Evolutionary conservation across 176 grass and related monocot species (phyloP), one percentile per base, ranked within the genome.

Genomic region (Triticum timopheevii): DNA sequence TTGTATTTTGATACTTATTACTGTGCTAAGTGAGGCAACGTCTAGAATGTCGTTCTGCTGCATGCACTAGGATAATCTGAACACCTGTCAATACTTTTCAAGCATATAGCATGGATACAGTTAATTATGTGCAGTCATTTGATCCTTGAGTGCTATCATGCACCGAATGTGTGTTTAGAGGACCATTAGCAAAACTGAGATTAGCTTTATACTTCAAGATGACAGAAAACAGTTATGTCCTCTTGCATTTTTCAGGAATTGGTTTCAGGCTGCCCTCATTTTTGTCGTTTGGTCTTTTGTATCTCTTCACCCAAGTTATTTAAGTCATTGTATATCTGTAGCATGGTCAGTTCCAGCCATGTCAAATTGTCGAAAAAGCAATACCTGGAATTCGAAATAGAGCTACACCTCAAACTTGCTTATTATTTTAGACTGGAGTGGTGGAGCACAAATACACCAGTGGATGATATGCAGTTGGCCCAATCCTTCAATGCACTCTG

Each of bases 261-360:
- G 0, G 74, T 13, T 89, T 28, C 76, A 85, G 67, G 2, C 44
- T 47, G n/a, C 34, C 69, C 24, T 63, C 50, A 20, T 22, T 20
- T 23, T 52, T 79, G 16, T 39, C 8, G 11, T 28, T 28, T 49
- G 65, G 17, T 65, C 4, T 56, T 42, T 30, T 68, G 44, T 39
- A 27, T 59, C 23, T 33, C 7, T 87, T 82, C 11, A 12, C 40
- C 12, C 1, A 3, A 65, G 15, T 35, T 66, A 77, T 66, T 11
- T 11, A 36, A 63, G 52, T 80, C 59, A 83, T 83, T 44, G 36
- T 81, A 11, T 61, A 59, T 81, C n/a, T 19, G 10, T 85, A 85
- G 44, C 12, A 76, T 20, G 10, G 25, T 69, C 27, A 67, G 10
- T 76, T 54, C n/a, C 83, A 58, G 16, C 61, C 38, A 85, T 74